phyloP scores from a whole-genome alignment of 1,139 yeast species.

The Kodamaea suecica region DNA sequence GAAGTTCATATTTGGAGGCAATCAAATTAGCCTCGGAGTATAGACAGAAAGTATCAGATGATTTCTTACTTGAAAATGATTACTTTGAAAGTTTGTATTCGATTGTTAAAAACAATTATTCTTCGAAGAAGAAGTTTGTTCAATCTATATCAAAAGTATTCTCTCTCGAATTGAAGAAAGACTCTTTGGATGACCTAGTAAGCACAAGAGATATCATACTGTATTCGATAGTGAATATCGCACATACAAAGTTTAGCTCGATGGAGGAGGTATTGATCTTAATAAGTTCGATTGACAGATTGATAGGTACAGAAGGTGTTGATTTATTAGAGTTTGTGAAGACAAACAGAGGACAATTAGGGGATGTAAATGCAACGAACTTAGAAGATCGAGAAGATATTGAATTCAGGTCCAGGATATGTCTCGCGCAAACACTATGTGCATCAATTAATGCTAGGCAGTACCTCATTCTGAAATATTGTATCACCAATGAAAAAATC shows the following conservation, averaged over 20 bases:
- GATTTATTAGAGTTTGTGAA: slow-evolving; percentile 23
- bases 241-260: slow-evolving; percentile 32
- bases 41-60: slow-evolving; percentile 25
- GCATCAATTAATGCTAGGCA: slow-evolving; percentile 22
- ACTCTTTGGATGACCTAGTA: background rate
- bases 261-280: slow-evolving; percentile 37
- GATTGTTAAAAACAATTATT: slow-evolving; percentile 40
- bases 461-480: slow-evolving; percentile 20
- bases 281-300: slow-evolving; percentile 16
- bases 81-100: slow-evolving; percentile 35
- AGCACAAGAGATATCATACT: slow-evolving; percentile 28
- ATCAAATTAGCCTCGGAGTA: slow-evolving; percentile 53
- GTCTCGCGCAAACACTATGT: slow-evolving; percentile 20
- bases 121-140: slow-evolving; percentile 47
- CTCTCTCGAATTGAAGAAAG: slow-evolving; percentile 9
- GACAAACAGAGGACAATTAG: background rate
- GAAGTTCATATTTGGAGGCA: slow-evolving; percentile 63
- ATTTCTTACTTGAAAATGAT: slow-evolving; percentile 17
- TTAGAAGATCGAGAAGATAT: background rate
- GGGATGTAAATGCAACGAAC: background rate
- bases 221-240: slow-evolving; percentile 38
- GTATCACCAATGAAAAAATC: slow-evolving; percentile 21
- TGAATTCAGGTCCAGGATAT: slow-evolving; percentile 5
- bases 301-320: slow-evolving; percentile 28
- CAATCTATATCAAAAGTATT: slow-evolving; percentile 27